Base-by-base conservation (phyloP, 78 protist genomes). In the Neovahlkampfia damariscottae region DNA sequence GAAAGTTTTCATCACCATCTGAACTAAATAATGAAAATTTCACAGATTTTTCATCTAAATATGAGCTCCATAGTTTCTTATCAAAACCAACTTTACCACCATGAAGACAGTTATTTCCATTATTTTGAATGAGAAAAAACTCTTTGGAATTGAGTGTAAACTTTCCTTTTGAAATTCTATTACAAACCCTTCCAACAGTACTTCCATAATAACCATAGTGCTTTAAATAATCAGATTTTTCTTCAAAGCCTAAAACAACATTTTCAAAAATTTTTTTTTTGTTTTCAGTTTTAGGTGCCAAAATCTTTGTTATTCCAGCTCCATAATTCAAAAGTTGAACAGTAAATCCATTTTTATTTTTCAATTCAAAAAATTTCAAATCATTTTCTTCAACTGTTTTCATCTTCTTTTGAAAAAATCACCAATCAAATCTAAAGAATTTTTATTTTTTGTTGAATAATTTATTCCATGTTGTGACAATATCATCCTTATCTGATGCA, bases 1-100 rank as follows among this genome's bases (percentile, higher is more conserved):
- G 85, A 78, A 39, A 82, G 82, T 83, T 83, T 4, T 82, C 4
- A 70, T 82, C 85, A 9, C 81, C 83, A 62, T 83, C 84, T 29
- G 81, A 41, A 40, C 74, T 39, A 9, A 2, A 4, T 10, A 78
- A 75, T 39, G 81, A 5, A 35, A 83, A 2, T 7, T 4, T 7
- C 30, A 68, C 79, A n/a, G 34, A n/a, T 5, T 78, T 70, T 4
- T 59, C 80, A 3, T 28, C 40, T n/a, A n/a, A n/a, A n/a, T n/a
- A n/a, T n/a, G n/a, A n/a, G n/a, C n/a, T n/a, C 85, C 85, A 82
- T 58, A 79, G 2, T 9, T 5, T 36, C 78, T 7, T 66, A 50
- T 82, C 85, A 7, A 79, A 82, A 38, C 83, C 83, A 34, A 41
- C 78, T 34, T 35, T 37, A 8, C 85, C 85, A 3, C 85, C 85